phyloP scores from a whole-genome alignment of 1,284 basidiomycete genomes.

The Neonothopanus nambi region DNA sequence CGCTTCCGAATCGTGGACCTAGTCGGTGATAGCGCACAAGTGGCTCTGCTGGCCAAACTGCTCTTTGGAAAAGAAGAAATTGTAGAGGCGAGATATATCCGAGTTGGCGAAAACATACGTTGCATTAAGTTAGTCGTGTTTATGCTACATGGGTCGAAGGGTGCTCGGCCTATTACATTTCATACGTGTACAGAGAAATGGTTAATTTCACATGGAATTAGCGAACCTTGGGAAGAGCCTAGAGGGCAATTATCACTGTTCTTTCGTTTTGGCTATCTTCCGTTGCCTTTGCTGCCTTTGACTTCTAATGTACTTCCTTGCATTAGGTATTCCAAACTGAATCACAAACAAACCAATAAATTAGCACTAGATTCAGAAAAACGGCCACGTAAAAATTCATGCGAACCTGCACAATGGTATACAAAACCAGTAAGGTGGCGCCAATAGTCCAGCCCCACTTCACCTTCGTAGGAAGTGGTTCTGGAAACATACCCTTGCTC shows the following conservation, averaged over 20 bases:
- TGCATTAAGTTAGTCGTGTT: neutral
- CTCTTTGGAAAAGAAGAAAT: neutral
- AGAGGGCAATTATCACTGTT: constrained; percentile 23
- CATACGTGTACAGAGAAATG: neutral
- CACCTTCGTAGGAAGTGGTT: constrained; percentile 61
- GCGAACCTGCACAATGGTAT: constrained; percentile 66
- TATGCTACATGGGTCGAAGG: neutral
- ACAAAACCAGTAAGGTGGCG: constrained; percentile 56
- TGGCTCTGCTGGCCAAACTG: neutral
- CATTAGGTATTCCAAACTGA: constrained; percentile 54
- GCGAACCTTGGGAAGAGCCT: neutral
- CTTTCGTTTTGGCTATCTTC: constrained; percentile 37
- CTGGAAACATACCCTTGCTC: constrained; percentile 70
- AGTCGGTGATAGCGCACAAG: constrained; percentile 6
- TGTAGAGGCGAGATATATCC: neutral
- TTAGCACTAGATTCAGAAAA: no score
- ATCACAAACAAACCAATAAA: no score
- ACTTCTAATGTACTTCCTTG: constrained; percentile 46
- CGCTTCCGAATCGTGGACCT: constrained; percentile 7
- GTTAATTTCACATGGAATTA: neutral
- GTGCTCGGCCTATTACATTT: neutral
- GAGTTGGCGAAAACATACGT: neutral
- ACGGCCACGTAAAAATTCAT: constrained; percentile 11
- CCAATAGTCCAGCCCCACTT: constrained; percentile 67
- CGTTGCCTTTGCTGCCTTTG: constrained; percentile 29